Conservation (phyloP, 768 basidiomycete species). For the Amanita muscaria region DNA sequence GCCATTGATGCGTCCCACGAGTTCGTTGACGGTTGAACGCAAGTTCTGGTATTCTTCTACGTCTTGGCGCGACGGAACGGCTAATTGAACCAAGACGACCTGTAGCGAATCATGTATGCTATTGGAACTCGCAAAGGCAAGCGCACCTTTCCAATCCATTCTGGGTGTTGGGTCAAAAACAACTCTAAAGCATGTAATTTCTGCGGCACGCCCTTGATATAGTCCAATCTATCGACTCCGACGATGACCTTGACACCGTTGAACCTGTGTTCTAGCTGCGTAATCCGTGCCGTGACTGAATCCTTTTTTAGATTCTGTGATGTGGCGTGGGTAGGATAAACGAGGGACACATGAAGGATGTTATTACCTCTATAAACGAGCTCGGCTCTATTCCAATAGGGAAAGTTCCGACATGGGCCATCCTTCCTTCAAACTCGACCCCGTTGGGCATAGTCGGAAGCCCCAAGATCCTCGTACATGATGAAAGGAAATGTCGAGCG, state of each 20-base stretch:
- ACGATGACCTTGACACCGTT: slow-evolving; percentile 95
- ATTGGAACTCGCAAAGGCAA: neutral
- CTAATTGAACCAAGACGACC: slow-evolving; percentile 95
- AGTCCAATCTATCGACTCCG: slow-evolving; percentile 96
- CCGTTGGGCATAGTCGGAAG: slow-evolving; percentile 97
- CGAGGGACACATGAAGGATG: too few relatives aligned
- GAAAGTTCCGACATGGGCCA: slow-evolving; percentile 97
- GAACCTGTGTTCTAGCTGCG: slow-evolving; percentile 82
- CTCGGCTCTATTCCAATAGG: slow-evolving; percentile 96
- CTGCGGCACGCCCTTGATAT: slow-evolving; percentile 99
- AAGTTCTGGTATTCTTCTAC: slow-evolving; percentile 99
- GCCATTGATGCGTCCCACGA: slow-evolving; percentile 97
- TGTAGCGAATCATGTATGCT: slow-evolving; percentile 18
- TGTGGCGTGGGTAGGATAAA: too few relatives aligned
- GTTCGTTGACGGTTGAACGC: slow-evolving; percentile 90
- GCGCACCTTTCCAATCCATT: slow-evolving; percentile 93
- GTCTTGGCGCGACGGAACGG: slow-evolving; percentile 95
- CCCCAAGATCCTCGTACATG: slow-evolving; percentile 92
- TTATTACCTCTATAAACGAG: slow-evolving; percentile 74
- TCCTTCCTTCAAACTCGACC: slow-evolving; percentile 89
- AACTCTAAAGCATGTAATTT: slow-evolving; percentile 95
- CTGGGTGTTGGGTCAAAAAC: slow-evolving; percentile 95
- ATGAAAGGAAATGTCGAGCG: slow-evolving; percentile 97
- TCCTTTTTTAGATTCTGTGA: slow-evolving; percentile 77
- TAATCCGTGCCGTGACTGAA: slow-evolving; percentile 72